phyloP scores from a whole-genome alignment of 179 eudicot species.

The Amaranthus tricolor region DNA sequence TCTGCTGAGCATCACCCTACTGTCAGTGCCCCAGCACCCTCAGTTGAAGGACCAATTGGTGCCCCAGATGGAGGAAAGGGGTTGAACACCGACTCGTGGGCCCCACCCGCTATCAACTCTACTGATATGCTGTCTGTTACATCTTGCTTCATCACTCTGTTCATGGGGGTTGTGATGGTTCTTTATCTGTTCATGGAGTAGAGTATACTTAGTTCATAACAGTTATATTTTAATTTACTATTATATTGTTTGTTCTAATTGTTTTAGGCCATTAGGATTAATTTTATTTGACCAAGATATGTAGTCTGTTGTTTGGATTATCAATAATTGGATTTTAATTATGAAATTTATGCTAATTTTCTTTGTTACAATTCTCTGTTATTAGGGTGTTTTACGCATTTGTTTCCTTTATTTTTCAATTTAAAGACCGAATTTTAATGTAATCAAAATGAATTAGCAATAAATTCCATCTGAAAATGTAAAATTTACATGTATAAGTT shows the following conservation, averaged over 20 bases:
- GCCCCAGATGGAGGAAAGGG: conserved; percentile 25
- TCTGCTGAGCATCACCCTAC: conserved; percentile 31
- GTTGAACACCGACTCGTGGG: conserved; percentile 24
- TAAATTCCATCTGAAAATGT: not conserved
- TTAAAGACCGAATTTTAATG: not conserved
- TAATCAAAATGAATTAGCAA: not conserved
- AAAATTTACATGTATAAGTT: not conserved
- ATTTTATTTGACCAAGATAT: not conserved
- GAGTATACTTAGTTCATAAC: not conserved
- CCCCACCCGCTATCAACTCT: conserved; percentile 39
- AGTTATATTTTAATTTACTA: not conserved
- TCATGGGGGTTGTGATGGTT: conserved; percentile 35
- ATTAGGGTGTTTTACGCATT: no score
- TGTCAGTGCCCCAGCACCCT: conserved; percentile 31
- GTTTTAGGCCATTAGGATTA: conserved; percentile 13
- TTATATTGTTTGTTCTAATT: conserved; percentile 10
- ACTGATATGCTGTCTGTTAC: conserved; percentile 38
- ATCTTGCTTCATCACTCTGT: conserved; percentile 36
- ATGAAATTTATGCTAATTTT: not conserved
- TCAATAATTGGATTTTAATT: conserved; percentile 2
- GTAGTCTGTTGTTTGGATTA: not conserved
- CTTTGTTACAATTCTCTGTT: not conserved
- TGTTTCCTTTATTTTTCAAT: not conserved
- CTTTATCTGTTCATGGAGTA: conserved; percentile 39
- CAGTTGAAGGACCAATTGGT: conserved; percentile 22